phyloP scores from a whole-genome alignment of 2,329 filamentous ascomycete species.

The Hansfordia pulvinata region DNA sequence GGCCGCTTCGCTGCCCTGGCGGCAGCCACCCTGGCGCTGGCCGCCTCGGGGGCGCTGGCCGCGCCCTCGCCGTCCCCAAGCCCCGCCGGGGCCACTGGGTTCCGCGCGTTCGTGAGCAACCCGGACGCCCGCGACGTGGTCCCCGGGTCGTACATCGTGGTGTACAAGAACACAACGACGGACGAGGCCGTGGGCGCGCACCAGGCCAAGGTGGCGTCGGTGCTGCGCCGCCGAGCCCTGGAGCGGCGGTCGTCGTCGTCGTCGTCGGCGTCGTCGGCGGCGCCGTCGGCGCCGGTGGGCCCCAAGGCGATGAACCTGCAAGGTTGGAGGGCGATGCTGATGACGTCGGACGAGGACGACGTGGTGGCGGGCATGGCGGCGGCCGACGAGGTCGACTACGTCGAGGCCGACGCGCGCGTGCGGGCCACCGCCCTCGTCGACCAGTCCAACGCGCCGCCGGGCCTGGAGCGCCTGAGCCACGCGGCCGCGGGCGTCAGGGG shows the following conservation, averaged over 20 bases:
- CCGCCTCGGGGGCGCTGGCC: slow-evolving; percentile 12
- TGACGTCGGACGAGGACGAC: too few species aligned
- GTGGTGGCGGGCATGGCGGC: slow-evolving; percentile 34
- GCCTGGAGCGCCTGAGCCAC: slow-evolving; percentile 39
- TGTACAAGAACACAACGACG: slow-evolving; percentile 43
- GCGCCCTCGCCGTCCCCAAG: slow-evolving; percentile 8
- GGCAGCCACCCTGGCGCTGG: slow-evolving; percentile 13
- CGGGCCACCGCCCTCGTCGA: slow-evolving; percentile 26
- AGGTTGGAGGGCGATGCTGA: too few species aligned
- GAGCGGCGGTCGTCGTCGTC: too few species aligned
- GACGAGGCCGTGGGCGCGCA: too few species aligned
- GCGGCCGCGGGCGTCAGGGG: slow-evolving; percentile 15
- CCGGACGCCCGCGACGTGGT: slow-evolving; percentile 32
- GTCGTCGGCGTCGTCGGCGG: too few species aligned
- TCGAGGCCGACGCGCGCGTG: slow-evolving; percentile 39
- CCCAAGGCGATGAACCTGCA: too few species aligned
- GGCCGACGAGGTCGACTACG: slow-evolving; percentile 33
- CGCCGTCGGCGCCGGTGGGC: too few species aligned
- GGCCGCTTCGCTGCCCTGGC: slow-evolving; percentile 13
- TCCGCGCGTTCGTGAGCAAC: slow-evolving; percentile 36
- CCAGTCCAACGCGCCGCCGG: slow-evolving; percentile 38
- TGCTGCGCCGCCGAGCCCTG: too few species aligned
- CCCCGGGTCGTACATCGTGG: slow-evolving; percentile 47
- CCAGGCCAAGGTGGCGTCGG: too few species aligned
- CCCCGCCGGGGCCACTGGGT: slow-evolving; percentile 13